Base-by-base conservation (phyloP, 257 asterid genomes). In the Dorcoceras hygrometricum region DNA sequence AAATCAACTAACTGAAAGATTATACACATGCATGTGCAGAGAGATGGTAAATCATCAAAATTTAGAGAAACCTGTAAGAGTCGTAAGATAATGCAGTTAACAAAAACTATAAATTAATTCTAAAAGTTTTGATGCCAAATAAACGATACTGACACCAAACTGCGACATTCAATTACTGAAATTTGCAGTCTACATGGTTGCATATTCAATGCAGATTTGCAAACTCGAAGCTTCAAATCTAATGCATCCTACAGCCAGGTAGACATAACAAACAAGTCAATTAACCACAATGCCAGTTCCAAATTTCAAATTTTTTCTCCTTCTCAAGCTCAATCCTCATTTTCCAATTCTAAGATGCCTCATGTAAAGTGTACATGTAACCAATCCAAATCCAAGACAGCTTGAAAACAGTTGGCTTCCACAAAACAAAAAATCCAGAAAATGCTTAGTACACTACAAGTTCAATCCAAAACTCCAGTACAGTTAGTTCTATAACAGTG, bases 201-300 rank as follows among this genome's bases (percentile, higher is more conserved):
- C 4, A 71, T 55, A 63, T 53, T 68, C 43, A 58, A 32, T 59
- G 68, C n/a, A 61, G 23, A 27, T 51, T 43, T 20, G 43, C 25
- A 23, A 62, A 70, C n/a, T 58, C 57, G 20, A 25, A 34, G 8
- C 4, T 67, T 28, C 62, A 24, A 8, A 16, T 43, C 64, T 43
- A n/a, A n/a, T n/a, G n/a, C 58, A 57, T 56, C 18, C 54, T 56
- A 51, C 3, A 43, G 39, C 9, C 50, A 55, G 65, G n/a, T 57
- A 6, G 36, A 58, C 74, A 4, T 28, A 23, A 14, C 28, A 31
- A 56, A 66, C 19, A 34, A 50, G 57, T 18, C 23, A 10, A 66
- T 39, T 25, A 58, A 62, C 46, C 58, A 54, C 25, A 39, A 66
- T 62, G 59, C 29, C 22, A 8, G 50, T 46, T 16, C 54, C 54